phyloP scores from a whole-genome alignment of 2,329 filamentous ascomycete species.

The Ophiostoma novo-ulmi region DNA sequence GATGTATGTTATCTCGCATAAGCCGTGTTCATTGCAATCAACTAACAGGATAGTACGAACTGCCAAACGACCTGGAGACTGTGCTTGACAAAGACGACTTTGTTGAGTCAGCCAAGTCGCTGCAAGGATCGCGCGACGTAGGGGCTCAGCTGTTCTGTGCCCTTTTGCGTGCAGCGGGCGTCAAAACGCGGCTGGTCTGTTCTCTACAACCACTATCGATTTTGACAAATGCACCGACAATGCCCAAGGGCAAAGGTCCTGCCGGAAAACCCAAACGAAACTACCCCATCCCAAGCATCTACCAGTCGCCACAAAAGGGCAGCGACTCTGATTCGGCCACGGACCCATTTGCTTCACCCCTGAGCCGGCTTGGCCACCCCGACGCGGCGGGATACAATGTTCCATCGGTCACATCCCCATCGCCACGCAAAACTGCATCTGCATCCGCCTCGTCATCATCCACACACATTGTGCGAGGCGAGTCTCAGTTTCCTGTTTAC shows the following conservation, averaged over 20 bases:
- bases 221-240: conserved; percentile 46
- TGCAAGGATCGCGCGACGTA: conserved; percentile 80
- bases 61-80: conserved; percentile 60
- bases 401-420: conserved; percentile 37
- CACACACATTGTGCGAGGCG: conserved; percentile 51
- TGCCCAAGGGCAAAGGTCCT: conserved; percentile 38
- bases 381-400: conserved; percentile 50
- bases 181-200: conserved; percentile 78
- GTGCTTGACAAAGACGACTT: conserved; percentile 70
- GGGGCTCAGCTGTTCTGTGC: conserved; percentile 90
- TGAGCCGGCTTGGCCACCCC: conserved; percentile 50
- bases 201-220: conserved; percentile 82
- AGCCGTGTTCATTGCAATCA: conserved; percentile 40
- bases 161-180: conserved; percentile 72
- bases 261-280: conserved; percentile 33
- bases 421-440: conserved; percentile 30
- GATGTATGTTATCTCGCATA: conserved; percentile 30
- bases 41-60: conserved; percentile 25
- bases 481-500: conserved; percentile 77
- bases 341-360: conserved; percentile 34
- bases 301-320: conserved; percentile 28
- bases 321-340: conserved; percentile 18
- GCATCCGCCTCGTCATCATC: conserved; percentile 36
- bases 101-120: conserved; percentile 57
- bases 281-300: conserved; percentile 39